A percentile compares a stretch with the other conserved stretches of the same genome.
phyloP scores from a whole-genome alignment of 1,139 yeast genomes.

The Kluyveromyces sp. region DNA sequence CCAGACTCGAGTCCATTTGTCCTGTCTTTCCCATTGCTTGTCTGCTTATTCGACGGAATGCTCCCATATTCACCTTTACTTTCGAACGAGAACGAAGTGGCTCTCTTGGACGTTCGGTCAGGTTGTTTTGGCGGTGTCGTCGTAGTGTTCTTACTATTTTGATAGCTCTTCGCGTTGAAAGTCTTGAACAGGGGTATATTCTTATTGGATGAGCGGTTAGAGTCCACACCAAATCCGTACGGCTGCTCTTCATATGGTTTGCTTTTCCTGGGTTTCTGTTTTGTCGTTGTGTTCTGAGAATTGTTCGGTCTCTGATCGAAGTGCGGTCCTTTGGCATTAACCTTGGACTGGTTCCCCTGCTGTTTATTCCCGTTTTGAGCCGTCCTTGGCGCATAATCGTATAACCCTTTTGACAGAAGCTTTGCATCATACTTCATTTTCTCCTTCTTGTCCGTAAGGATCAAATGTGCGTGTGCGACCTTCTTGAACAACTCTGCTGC shows the following conservation, averaged over 20 bases:
- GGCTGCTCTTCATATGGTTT: constrained; percentile 31
- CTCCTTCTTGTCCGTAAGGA: constrained; percentile 23
- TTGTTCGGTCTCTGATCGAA: neutral
- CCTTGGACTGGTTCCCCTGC: neutral
- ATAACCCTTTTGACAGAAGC: constrained; percentile 18
- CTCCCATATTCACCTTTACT: neutral
- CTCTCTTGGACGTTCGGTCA: neutral
- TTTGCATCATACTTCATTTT: constrained; percentile 20
- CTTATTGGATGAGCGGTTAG: constrained; percentile 2
- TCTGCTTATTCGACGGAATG: neutral
- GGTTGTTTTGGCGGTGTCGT: constrained; percentile 7
- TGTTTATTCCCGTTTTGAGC: constrained; percentile 1
- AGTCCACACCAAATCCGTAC: constrained; percentile 29
- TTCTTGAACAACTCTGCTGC: constrained; percentile 28
- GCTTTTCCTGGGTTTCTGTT: constrained; percentile 14
- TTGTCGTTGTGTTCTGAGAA: neutral
- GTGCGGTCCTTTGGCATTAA: neutral
- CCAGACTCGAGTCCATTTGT: constrained; percentile 8
- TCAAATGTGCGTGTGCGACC: constrained; percentile 29
- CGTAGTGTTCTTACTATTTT: constrained; percentile 8
- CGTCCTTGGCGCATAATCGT: constrained; percentile 14
- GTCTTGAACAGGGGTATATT: constrained; percentile 8
- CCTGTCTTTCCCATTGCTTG: neutral
- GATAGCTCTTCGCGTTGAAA: constrained; percentile 15
- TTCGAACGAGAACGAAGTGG: neutral